Evolutionary conservation across 768 basidiomycete genomes (phyloP), one percentile per base, ranked within the genome.

Genomic region (Tricholoma terreum): DNA sequence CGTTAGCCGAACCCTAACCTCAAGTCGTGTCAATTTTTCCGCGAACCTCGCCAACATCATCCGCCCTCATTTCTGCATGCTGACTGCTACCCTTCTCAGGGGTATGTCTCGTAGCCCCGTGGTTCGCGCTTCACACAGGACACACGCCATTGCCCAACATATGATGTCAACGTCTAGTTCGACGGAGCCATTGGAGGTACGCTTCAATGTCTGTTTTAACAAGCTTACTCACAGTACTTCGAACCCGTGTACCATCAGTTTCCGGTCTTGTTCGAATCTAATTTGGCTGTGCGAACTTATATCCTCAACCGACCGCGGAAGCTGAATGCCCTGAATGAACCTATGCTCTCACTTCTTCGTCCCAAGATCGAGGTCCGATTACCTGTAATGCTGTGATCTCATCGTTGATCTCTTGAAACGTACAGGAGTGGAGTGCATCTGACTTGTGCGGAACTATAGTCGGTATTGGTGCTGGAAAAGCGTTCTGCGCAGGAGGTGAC

Each of bases 401-500:
- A 19, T 58, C 51, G 17, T 57, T 34, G 52, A 43, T 52, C 58
- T 61, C 55, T 50, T 59, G 58, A 55, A 60, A 27, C 35, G n/a
- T 15, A 45, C 62, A 93, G 91, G 83, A 85, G 77, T 93, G 91
- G 90, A 79, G 82, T 58, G 73, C 79, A 34, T 85, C 90, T 27
- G 81, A 87, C 50, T 79, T 92, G 6, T 85, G 85, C 62, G 81
- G 82, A 56, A 79, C 87, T 27, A 83, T 97, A 58, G 80, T 92
- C 35, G 89, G 87, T 33, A 80, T 82, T 31, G 90, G 90, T 21
- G 71, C 72, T 11, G 89, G 87, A 3, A 79, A 85, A 57, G 91
- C 89, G 11, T 98, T 98, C 69, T 98, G 94, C 66, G 89, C 92
- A 6, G 97, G 97, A 12, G 97, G 97, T 43, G 97, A 99, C 72